These are phyloP conservation scores for Polytrichum formosum DNA, from an alignment of 225 moss, liverwort and hornwort species.

Conservation along the genomic window DNA sequence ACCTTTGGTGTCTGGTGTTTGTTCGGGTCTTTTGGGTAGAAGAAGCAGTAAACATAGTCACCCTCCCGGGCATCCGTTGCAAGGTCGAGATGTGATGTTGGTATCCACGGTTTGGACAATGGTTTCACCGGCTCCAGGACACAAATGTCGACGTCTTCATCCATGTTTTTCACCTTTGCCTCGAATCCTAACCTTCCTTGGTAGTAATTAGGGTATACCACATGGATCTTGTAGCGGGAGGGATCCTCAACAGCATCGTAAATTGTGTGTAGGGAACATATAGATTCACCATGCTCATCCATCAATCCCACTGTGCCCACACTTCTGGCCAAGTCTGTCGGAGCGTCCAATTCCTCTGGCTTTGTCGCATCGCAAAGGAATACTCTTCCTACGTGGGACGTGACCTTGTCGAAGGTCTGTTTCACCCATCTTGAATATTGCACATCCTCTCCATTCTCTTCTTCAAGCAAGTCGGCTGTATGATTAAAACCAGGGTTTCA, in stretches of 20 bases:
- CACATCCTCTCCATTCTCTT: conserved; percentile 34
- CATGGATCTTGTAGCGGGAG: conserved; percentile 26
- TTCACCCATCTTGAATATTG: conserved; percentile 48
- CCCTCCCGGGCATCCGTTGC: conserved; percentile 52
- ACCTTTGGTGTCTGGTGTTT: conserved; percentile 29
- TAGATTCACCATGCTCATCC: conserved; percentile 35
- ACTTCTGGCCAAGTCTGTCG: conserved; percentile 19
- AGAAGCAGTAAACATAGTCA: conserved; percentile 40
- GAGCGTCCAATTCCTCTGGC: conserved; percentile 10
- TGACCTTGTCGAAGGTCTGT: conserved; percentile 39
- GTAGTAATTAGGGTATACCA: conserved; percentile 52
- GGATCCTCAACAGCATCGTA: conserved; percentile 29
- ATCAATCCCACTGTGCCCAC: conserved; percentile 40
- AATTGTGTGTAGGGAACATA: conserved; percentile 47
- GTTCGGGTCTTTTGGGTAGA: conserved; percentile 42
- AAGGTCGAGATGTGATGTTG: conserved; percentile 43
- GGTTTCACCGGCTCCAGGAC: conserved; percentile 35
- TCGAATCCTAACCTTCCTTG: conserved; percentile 34
- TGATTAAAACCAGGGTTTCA: background rate
- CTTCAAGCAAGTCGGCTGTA: conserved; percentile 7
- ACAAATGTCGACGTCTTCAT: conserved; percentile 38
- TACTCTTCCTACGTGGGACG: conserved; percentile 35
- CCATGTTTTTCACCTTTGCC: conserved; percentile 39
- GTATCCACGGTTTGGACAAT: conserved; percentile 36
- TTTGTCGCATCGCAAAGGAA: conserved; percentile 29